Evolutionary conservation across 2,329 filamentous ascomycete genomes (phyloP), one percentile per base, ranked within the genome.

Genomic region (Arthrocladium fulminans): DNA sequence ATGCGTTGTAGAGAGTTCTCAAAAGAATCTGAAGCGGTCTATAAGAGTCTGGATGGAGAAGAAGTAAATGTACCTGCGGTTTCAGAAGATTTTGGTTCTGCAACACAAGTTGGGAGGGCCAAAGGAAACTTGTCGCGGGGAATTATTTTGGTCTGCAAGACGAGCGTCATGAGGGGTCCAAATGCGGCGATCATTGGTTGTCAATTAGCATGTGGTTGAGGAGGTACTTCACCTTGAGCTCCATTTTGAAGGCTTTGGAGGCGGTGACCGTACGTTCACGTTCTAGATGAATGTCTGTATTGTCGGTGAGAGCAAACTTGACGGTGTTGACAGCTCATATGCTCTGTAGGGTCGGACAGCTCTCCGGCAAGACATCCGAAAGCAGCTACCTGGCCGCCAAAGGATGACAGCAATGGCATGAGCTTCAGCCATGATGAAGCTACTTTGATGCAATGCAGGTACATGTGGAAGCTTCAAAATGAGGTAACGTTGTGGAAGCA

Each of bases 91-190:
- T 29, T 7, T 5, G 35, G 5, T 2, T 17, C 7, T 5, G n/a
- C 12, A 17, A 23, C 23, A 45, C 37, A 12, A 25, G 43, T 46
- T 38, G 43, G 17, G 43, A 46, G 30, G 10, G 25, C 3, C 6
- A 37, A 46, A 12, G 29, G n/a, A 47, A 25, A 17, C 19, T 32
- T 19, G 39, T 20, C 44, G 44, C 44, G 44, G 44, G 44, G 44
- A 39, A 27, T 27, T 27, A 9, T 24, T 15, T 24, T 44, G 22
- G 27, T 47, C 24, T 38, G 44, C 32, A 38, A n/a, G 24, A 34
- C 5, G 17, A 38, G 20, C 44, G 44, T 47, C 44, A 47, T 34
- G 32, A 47, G 44, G 30, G 32, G 32, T n/a, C 44, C 19, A 27
- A 10, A 12, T 22, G 27, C 41, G 41, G 19, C n/a, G 27, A 30